Conservation (phyloP, 176 grass and related monocot species). For the Cenchrus purpureus region DNA sequence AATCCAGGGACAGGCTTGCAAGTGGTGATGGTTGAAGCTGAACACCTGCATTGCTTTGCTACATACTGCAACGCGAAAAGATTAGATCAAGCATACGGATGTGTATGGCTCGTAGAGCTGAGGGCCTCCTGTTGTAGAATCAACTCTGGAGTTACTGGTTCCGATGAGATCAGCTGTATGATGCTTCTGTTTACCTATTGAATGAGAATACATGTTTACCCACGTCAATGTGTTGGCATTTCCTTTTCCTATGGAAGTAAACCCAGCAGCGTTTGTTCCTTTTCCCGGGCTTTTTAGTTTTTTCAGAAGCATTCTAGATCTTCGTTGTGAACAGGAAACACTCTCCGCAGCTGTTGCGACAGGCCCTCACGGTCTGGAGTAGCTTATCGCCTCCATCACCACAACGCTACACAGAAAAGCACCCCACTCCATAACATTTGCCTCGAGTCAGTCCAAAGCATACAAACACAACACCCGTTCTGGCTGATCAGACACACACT, state of each 20-base stretch:
- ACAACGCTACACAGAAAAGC: neutral
- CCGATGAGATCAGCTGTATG: neutral
- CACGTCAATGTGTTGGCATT: neutral
- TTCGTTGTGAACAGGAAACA: no score
- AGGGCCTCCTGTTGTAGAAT: neutral
- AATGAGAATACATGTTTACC: neutral
- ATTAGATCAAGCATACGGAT: neutral
- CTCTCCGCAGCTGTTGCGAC: no score
- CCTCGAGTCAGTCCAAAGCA: neutral
- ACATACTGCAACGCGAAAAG: neutral
- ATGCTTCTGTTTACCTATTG: neutral
- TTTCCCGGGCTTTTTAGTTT: no score
- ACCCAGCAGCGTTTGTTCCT: no score
- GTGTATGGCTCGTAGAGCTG: neutral
- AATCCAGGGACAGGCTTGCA: conserved; percentile 67
- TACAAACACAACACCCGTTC: neutral
- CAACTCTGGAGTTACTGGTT: neutral
- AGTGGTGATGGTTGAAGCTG: conserved; percentile 50
- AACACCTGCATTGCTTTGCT: neutral
- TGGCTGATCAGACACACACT: neutral
- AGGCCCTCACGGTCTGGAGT: no score
- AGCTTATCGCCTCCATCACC: neutral
- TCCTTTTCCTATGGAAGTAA: neutral
- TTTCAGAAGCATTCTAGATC: no score
- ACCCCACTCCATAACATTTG: neutral